These are phyloP conservation scores for Boletellus sp. DNA, from an alignment of 768 basidiomycete genomes.

Conservation along the genomic window DNA sequence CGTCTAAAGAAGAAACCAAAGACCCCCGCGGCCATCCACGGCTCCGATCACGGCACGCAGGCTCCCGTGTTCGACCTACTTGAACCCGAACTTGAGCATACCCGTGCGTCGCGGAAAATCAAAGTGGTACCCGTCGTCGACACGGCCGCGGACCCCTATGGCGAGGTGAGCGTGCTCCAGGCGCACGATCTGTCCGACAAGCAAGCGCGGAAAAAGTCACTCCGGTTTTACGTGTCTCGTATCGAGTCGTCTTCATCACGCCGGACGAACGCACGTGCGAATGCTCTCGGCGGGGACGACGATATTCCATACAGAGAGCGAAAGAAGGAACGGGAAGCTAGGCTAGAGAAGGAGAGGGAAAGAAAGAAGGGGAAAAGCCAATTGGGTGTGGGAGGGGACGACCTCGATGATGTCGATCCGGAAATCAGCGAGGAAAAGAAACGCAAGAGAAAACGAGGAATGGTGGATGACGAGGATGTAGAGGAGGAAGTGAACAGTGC, in stretches of 20 bases:
- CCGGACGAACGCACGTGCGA: slow-evolving; percentile 67
- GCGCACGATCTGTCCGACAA: slow-evolving; percentile 81
- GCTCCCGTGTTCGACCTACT: slow-evolving; percentile 68
- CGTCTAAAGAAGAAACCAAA: slow-evolving; percentile 66
- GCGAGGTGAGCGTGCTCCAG: slow-evolving; percentile 69
- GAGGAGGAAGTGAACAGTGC: slow-evolving; percentile 45
- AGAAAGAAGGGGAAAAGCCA: slow-evolving; percentile 30
- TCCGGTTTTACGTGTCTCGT: slow-evolving; percentile 91
- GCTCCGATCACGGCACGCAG: slow-evolving; percentile 17
- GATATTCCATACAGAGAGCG: slow-evolving; percentile 88
- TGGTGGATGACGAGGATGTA: slow-evolving; percentile 37
- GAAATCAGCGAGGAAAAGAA: slow-evolving; percentile 34
- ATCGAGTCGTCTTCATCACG: slow-evolving; percentile 80
- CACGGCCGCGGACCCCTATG: slow-evolving; percentile 43
- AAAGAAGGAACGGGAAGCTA: slow-evolving; percentile 57
- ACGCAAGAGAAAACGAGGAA: slow-evolving; percentile 36
- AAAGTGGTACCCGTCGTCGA: slow-evolving; percentile 1
- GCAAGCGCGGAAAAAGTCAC: slow-evolving; percentile 69
- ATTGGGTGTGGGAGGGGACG: slow-evolving; percentile 55
- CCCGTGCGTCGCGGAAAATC: slow-evolving; percentile 22
- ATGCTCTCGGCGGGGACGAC: slow-evolving; percentile 84
- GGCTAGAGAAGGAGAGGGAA: slow-evolving; percentile 46
- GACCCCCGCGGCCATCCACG: slow-evolving; percentile 24
- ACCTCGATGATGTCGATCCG: slow-evolving; percentile 58
- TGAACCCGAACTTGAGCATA: slow-evolving; percentile 72